phyloP scores from a whole-genome alignment of 2,329 filamentous ascomycete genomes.

The Zymoseptoria passerinii region DNA sequence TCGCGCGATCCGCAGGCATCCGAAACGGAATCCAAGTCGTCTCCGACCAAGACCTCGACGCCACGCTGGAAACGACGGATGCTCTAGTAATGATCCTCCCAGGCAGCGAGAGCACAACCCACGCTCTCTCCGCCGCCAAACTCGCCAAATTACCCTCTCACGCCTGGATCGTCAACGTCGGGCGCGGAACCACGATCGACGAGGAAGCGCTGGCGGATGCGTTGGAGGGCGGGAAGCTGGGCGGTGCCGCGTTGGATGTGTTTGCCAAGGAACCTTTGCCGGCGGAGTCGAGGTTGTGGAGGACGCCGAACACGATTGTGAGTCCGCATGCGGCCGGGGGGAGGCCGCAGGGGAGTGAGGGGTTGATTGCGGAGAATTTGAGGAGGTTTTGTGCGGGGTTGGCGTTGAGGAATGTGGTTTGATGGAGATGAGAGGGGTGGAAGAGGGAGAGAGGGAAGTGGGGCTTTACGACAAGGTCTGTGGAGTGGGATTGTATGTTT shows the following conservation, averaged over 20 bases:
- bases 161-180: constrained; percentile 62
- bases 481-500: too few species aligned
- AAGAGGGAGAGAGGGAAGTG: not conserved
- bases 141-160: constrained; percentile 49
- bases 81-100: constrained; percentile 61
- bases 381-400: constrained; percentile 52
- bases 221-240: constrained; percentile 38
- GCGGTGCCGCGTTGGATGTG: constrained; percentile 46
- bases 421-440: not conserved
- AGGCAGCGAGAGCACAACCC: constrained; percentile 47
- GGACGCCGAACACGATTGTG: constrained; percentile 45
- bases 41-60: constrained; percentile 45
- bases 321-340: constrained; percentile 54
- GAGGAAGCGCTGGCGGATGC: constrained; percentile 42
- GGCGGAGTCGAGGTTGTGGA: constrained; percentile 36
- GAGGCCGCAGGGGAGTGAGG: constrained; percentile 52
- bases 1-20: constrained; percentile 51
- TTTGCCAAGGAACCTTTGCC: constrained; percentile 48
- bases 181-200: constrained; percentile 54
- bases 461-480: too few species aligned
- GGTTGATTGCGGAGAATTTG: constrained; percentile 53
- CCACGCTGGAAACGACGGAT: constrained; percentile 50
- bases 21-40: constrained; percentile 52
- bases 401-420: constrained; percentile 49
- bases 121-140: constrained; percentile 49